A percentile compares a stretch with the other conserved stretches of the same genome.
Conservation (phyloP, 2,329 filamentous ascomycete genomes). For the Pyricularia grisea region DNA sequence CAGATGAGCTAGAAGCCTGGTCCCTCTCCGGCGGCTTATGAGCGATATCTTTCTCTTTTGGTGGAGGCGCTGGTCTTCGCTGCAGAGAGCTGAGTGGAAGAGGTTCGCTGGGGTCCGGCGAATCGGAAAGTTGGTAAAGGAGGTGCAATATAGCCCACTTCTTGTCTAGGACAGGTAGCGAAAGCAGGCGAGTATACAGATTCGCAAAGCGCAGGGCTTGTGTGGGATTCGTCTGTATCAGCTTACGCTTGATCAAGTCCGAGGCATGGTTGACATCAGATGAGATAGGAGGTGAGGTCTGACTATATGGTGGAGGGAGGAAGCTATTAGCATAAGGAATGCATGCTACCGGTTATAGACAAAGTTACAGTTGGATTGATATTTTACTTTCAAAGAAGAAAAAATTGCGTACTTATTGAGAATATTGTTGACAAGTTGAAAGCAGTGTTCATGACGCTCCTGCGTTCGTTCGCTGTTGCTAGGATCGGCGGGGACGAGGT, state of each 20-base stretch:
- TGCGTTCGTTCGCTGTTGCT: conserved; percentile 58
- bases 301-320: conserved; percentile 8
- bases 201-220: conserved; percentile 83
- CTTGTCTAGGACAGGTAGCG: conserved; percentile 84
- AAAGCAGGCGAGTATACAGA: conserved; percentile 78
- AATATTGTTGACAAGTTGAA: conserved; percentile 39
- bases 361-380: not conserved
- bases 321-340: not conserved
- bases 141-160: conserved; percentile 97
- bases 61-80: conserved; percentile 8
- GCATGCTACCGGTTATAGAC: not conserved
- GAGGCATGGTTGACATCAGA: conserved; percentile 84
- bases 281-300: conserved; percentile 41
- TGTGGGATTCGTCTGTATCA: conserved; percentile 68
- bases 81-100: conserved; percentile 29
- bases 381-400: not conserved
- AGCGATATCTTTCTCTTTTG: conserved; percentile 5
- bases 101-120: conserved; percentile 44
- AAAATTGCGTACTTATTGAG: conserved; percentile 35
- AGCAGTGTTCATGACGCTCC: conserved; percentile 56
- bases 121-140: conserved; percentile 72
- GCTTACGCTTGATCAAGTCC: conserved; percentile 81
- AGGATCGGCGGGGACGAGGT: conserved; percentile 58
- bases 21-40: conserved; percentile 5
- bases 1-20: conserved; percentile 6